phyloP scores from a whole-genome alignment of 1,284 basidiomycete genomes.

The Fomitopsis palustris region DNA sequence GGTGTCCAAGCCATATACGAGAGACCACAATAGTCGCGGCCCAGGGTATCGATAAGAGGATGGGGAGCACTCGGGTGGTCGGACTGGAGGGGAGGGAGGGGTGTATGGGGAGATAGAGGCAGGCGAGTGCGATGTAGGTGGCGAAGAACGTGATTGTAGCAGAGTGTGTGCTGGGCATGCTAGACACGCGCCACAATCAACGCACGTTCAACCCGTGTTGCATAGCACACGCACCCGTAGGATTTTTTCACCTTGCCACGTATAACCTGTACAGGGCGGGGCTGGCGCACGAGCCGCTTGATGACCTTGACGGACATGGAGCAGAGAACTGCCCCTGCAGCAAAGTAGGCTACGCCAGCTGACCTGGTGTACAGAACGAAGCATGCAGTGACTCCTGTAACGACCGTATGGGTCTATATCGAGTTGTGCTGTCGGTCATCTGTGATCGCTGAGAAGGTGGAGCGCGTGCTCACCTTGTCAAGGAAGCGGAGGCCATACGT shows the following conservation, averaged over 20 bases:
- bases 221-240: conserved; percentile 53
- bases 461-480: conserved; percentile 7
- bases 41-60: conserved; percentile 51
- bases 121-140: conserved; percentile 62
- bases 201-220: background rate
- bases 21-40: conserved; percentile 58
- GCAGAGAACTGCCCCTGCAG: conserved; percentile 59
- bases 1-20: conserved; percentile 78
- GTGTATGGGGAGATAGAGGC: conserved; percentile 48
- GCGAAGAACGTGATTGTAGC: conserved; percentile 73
- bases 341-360: conserved; percentile 67
- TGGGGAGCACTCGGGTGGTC: conserved; percentile 37
- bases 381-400: conserved; percentile 55
- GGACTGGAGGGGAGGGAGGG: conserved; percentile 35
- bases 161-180: conserved; percentile 90
- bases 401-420: conserved; percentile 33
- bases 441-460: background rate
- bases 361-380: conserved; percentile 66
- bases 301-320: conserved; percentile 63
- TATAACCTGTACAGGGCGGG: conserved; percentile 52
- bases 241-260: conserved; percentile 43
- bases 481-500: conserved; percentile 3
- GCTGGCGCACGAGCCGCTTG: conserved; percentile 67
- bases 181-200: conserved; percentile 28
- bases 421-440: background rate